A percentile compares a stretch with the other conserved stretches of the same genome.
These are phyloP conservation scores for Populus hybrid DNA, from an alignment of 441 rosid species.

Conservation along the genomic window DNA sequence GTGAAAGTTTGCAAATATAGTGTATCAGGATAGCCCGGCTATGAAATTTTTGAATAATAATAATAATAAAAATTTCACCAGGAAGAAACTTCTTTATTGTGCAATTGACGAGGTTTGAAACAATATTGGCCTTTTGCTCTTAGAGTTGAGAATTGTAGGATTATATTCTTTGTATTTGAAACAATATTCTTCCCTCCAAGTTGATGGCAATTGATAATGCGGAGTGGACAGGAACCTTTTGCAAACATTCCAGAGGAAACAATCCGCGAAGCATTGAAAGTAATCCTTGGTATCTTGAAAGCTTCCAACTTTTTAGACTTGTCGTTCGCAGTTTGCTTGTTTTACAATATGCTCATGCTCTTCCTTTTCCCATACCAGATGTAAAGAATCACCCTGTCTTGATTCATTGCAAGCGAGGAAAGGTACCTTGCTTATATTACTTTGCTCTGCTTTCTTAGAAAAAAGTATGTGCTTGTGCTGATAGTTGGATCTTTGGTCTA, in stretches of 20 bases:
- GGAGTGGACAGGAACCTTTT: slow-evolving; percentile 60
- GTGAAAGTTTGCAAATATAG: neutral
- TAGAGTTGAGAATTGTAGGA: slow-evolving; percentile 45
- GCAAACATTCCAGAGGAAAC: slow-evolving; percentile 74
- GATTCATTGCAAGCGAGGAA: slow-evolving; percentile 87
- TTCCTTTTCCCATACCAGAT: slow-evolving; percentile 35
- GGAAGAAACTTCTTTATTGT: neutral
- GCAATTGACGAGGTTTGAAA: neutral
- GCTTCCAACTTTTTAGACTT: slow-evolving; percentile 43
- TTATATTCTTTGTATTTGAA: slow-evolving; percentile 28
- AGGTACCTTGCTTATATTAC: slow-evolving; percentile 40
- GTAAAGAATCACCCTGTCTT: slow-evolving; percentile 80
- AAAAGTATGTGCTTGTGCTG: neutral
- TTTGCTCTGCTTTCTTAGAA: neutral
- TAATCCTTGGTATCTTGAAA: slow-evolving; percentile 50
- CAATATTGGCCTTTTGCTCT: neutral
- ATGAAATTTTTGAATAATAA: too few species aligned
- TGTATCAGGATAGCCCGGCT: neutral
- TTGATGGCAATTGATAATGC: slow-evolving; percentile 3
- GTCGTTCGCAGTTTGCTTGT: slow-evolving; percentile 20
- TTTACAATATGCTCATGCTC: slow-evolving; percentile 31
- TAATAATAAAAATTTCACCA: neutral
- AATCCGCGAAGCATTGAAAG: slow-evolving; percentile 70
- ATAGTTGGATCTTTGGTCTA: neutral
- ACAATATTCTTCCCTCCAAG: neutral